These are phyloP conservation scores for Verruconis gallopava DNA, from an alignment of 2,329 filamentous ascomycete species.

Conservation along the genomic window DNA sequence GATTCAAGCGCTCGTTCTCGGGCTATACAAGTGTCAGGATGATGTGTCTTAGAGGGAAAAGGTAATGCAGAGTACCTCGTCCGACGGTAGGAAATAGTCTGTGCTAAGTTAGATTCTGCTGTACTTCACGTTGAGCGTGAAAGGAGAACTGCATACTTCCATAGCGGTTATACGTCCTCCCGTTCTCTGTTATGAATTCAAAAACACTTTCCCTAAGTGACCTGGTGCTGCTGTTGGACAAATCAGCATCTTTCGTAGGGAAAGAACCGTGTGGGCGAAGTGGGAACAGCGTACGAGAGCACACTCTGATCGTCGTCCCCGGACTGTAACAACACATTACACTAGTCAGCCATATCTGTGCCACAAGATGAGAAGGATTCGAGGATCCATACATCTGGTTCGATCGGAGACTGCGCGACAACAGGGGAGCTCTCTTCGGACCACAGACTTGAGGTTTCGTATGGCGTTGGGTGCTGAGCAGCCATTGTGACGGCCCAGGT, in stretches of 20 bases:
- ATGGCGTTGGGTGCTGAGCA: too few relatives aligned
- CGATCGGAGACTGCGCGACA: neutral
- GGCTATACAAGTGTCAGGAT: constrained; percentile 13
- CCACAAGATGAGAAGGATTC: too few relatives aligned
- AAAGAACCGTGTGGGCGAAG: neutral
- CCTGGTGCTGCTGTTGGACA: constrained; percentile 3
- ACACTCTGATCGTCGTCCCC: neutral
- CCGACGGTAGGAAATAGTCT: constrained; percentile 14
- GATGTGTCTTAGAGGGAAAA: constrained; percentile 1
- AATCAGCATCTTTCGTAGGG: neutral
- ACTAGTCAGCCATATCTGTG: too few relatives aligned
- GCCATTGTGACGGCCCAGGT: too few relatives aligned
- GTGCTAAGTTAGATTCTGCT: too few relatives aligned
- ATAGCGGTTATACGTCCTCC: constrained; percentile 12
- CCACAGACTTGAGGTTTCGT: neutral
- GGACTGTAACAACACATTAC: neutral
- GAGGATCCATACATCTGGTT: neutral
- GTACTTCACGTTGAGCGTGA: too few relatives aligned
- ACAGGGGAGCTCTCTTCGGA: neutral
- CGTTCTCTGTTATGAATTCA: constrained; percentile 12
- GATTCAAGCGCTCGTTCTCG: constrained; percentile 26
- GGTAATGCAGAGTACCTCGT: too few relatives aligned
- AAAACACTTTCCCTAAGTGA: constrained; percentile 12
- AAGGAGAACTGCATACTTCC: constrained; percentile 13
- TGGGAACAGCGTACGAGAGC: constrained; percentile 1